Evolutionary conservation across 23 red algal genomes (phyloP), one percentile per base, ranked within the genome.

Genomic region (Chondrus crispus): DNA sequence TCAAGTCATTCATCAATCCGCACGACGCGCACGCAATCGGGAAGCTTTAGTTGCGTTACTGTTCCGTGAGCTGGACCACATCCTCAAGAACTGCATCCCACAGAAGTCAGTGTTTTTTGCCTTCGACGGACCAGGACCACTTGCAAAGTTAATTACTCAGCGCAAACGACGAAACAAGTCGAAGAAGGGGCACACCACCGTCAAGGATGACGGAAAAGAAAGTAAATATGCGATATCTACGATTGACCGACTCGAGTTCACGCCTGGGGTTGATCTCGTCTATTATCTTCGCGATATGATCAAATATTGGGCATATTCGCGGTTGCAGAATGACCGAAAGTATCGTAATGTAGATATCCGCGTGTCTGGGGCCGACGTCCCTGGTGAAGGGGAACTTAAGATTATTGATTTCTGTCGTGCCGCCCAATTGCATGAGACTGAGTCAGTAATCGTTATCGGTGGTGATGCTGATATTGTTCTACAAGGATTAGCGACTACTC

Each of bases 311-410:
- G 87, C 85, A 4, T 88, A 88, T 52, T 87, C 88, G 26, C 95
- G 89, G 44, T 46, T 96, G 82, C 95, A 96, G 76, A 89, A 91
- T 5, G 50, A 96, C 54, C 95, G 82, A 12, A 85, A 88, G 46
- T 95, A 88, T 85, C 78, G 69, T 44, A 87, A 84, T 13, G 72
- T 98, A 30, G 74, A 88, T 13, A 86, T 95, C 49, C 72, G 92
- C 5, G 89, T 95, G 20, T 95, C 92, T 32, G 93, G 94, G 5
- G 42, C 89, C 24, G 78, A 94, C 38, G 96, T 98, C 24, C 89
- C 96, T 22, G 96, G 96, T 64, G 96, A 98, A 77, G 96, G 96
- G 22, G 96, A 98, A 77, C 49, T 96, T 19, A 98, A 98, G 39
- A 83, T 98, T 20, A 76, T 96, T 26, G 96, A 98, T 78, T 98